Percentiles rank a stretch among this genome's conserved stretches.
These are phyloP conservation scores for Blastobotrys petasosporus DNA, from an alignment of 1,139 yeast genomes.

Conservation along the genomic window DNA sequence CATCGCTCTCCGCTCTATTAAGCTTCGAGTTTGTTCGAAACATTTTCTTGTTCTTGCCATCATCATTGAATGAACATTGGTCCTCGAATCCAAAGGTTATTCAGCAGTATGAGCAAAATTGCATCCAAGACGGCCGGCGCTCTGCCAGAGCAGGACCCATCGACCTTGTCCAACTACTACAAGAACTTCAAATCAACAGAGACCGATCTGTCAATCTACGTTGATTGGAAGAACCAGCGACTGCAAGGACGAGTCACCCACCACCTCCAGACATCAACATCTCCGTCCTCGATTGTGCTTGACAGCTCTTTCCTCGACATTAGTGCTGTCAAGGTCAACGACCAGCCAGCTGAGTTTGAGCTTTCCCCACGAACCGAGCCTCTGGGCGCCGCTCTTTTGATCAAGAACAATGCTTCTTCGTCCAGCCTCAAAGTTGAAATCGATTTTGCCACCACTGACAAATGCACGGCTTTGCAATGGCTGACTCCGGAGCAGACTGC, in stretches of 20 bases:
- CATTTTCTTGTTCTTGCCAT: not conserved
- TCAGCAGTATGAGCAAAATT: not conserved
- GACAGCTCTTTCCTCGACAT: slow-evolving; percentile 66
- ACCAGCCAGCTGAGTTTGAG: slow-evolving; percentile 32
- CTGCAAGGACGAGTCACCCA: slow-evolving; percentile 55
- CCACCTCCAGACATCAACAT: slow-evolving; percentile 34
- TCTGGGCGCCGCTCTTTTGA: slow-evolving; percentile 57
- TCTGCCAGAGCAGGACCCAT: slow-evolving; percentile 46
- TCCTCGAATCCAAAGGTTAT: too few species aligned
- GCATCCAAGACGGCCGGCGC: slow-evolving; percentile 17
- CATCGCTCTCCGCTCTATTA: not conserved
- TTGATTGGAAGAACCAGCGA: slow-evolving; percentile 49
- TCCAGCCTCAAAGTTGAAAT: slow-evolving; percentile 37
- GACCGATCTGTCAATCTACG: slow-evolving; percentile 49
- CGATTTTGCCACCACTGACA: slow-evolving; percentile 58
- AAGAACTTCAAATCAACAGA: slow-evolving; percentile 44
- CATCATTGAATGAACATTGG: not conserved
- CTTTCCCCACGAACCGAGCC: slow-evolving; percentile 51
- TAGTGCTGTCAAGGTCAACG: slow-evolving; percentile 44
- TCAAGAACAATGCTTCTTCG: slow-evolving; percentile 23
- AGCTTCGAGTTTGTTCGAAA: not conserved
- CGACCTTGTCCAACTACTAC: slow-evolving; percentile 67
- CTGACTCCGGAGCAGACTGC: slow-evolving; percentile 72
- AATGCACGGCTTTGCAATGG: slow-evolving; percentile 86
- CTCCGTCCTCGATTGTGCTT: slow-evolving; percentile 41